A percentile compares a stretch with the other conserved stretches of the same genome.
phyloP scores from a whole-genome alignment of 352 stramenopile species.

The Phytophthora ramorum region DNA sequence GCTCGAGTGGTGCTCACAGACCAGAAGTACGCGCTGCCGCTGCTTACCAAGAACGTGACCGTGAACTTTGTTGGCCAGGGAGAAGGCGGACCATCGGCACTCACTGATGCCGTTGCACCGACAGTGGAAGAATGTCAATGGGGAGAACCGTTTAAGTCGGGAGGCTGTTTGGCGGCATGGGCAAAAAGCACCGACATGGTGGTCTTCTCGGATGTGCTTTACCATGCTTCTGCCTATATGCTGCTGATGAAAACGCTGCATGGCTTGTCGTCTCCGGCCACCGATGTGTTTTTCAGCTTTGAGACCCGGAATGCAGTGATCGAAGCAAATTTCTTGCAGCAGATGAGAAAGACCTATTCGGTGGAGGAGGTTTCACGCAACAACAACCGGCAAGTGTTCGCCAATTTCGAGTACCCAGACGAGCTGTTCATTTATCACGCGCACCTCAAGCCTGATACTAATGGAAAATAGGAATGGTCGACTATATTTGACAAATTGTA shows the following conservation, averaged over 20 bases:
- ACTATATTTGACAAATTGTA: slow-evolving; percentile 28
- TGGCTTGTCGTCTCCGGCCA: slow-evolving; percentile 30
- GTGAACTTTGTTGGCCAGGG: slow-evolving; percentile 40
- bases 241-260: slow-evolving; percentile 47
- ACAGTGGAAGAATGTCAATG: slow-evolving; percentile 49
- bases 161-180: slow-evolving; percentile 34
- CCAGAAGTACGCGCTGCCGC: slow-evolving; percentile 56
- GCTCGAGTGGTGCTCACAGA: slow-evolving; percentile 54
- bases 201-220: slow-evolving; percentile 62
- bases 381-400: slow-evolving; percentile 32
- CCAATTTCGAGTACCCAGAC: slow-evolving; percentile 44
- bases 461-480: slow-evolving; percentile 11
- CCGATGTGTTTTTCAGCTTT: slow-evolving; percentile 51
- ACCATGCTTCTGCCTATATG: slow-evolving; percentile 46
- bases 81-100: neutral
- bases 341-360: slow-evolving; percentile 36
- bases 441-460: slow-evolving; percentile 19
- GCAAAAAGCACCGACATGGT: slow-evolving; percentile 41
- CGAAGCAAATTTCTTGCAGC: slow-evolving; percentile 48
- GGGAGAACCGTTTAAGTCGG: slow-evolving; percentile 35
- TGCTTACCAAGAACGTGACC: slow-evolving; percentile 55
- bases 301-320: slow-evolving; percentile 51
- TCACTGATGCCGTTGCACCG: slow-evolving; percentile 18
- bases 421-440: slow-evolving; percentile 58
- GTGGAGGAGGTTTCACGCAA: slow-evolving; percentile 29